Evolutionary conservation across 306 rosid species (phyloP), one percentile per base, ranked within the genome.

Genomic region (Carpinus fangiana): DNA sequence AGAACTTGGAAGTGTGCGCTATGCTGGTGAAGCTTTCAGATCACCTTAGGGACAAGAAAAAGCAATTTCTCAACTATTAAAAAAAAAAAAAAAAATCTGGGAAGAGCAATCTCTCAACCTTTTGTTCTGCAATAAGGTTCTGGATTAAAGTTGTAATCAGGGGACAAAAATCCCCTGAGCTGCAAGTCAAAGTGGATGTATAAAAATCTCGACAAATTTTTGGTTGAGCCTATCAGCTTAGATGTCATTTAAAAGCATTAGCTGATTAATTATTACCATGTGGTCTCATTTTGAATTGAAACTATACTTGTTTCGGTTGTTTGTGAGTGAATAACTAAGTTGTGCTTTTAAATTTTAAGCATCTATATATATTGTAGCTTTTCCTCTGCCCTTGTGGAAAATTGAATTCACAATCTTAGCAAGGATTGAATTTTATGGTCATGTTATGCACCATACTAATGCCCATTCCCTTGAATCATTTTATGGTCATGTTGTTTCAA

Each of bases 1-100:
- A 89, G 99, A 96, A 77, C 92, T 93, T 20, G 96, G 92, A 74
- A 88, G 78, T 28, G 97, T 96, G 84, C 93, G 89, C n/a, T 96
- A 96, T 68, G 99, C 98, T 1, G 98, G 99, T 9, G 90, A 93
- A 82, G 91, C 93, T 70, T 96, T 96, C 89, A 92, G 97, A 83
- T 91, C 98, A 23, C 97, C 90, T 0, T 91, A 79, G 89, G 83
- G 26, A 53, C 65, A 75, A 75, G 13, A 34, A 65, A 60, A 12
- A 12, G 5, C 64, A 60, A 73, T 73, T 43, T 34, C 17, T 50
- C 55, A 65, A 34, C 14, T 12, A 10, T 5, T 5, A 17, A 7
- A 17, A 53, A 31, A 31, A 28, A 28, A 28, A 28, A 31, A 31
- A 31, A 31, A 31, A 31, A 62, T 64, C 71, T 10, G 31, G 72